Conservation (phyloP, 139 green algal genomes). For the Diplosphaera chodatii region DNA sequence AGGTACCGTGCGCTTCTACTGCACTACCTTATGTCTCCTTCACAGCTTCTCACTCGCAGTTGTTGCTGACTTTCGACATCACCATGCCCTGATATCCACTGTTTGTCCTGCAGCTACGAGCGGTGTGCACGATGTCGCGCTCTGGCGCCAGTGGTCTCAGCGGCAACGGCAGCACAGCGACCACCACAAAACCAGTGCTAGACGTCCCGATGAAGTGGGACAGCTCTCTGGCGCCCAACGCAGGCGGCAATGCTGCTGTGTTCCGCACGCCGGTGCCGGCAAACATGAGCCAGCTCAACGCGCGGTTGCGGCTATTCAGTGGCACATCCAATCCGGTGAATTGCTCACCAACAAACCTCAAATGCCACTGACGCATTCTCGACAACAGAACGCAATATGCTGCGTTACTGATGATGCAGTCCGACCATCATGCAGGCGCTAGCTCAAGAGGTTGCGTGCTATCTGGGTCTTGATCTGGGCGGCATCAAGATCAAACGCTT, state of each 20-base stretch:
- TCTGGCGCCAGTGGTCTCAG: neutral
- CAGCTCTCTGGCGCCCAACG: neutral
- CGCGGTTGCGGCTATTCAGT: slow-evolving; percentile 68
- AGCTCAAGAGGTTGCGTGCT: slow-evolving; percentile 87
- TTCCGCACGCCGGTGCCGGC: slow-evolving; percentile 2
- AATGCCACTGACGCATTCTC: too few species aligned
- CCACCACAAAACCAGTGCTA: slow-evolving; percentile 2
- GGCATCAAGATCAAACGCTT: slow-evolving; percentile 95
- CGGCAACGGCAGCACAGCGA: neutral
- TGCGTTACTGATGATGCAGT: neutral
- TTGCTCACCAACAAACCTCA: too few species aligned
- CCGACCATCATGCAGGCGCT: slow-evolving; percentile 39
- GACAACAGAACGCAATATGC: too few species aligned
- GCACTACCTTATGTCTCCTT: neutral
- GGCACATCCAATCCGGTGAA: slow-evolving; percentile 72
- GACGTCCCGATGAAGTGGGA: neutral
- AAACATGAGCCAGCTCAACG: slow-evolving; percentile 9
- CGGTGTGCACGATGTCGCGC: neutral
- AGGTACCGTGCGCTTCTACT: neutral
- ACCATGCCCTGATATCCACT: too few species aligned
- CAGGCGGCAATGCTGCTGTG: slow-evolving; percentile 14
- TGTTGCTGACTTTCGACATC: too few species aligned
- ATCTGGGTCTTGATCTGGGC: slow-evolving; percentile 92
- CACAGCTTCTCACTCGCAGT: too few species aligned
- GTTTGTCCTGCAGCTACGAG: neutral